Percentiles rank a stretch among this genome's conserved stretches.
phyloP scores from a whole-genome alignment of 208 protist genomes.

The Trypanosoma avium region DNA sequence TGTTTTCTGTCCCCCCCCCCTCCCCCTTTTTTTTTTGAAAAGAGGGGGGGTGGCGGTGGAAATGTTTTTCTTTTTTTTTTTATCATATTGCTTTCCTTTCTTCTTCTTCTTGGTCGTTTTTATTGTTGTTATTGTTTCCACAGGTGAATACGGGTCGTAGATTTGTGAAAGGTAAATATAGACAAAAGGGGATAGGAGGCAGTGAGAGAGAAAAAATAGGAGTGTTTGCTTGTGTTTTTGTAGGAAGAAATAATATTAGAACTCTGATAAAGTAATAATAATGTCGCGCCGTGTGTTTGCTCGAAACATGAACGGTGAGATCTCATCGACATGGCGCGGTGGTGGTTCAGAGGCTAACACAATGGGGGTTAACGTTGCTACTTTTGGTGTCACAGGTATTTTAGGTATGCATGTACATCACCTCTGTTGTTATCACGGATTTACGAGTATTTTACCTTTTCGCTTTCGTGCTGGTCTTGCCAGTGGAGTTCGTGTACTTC shows the following conservation, averaged over 20 bases:
- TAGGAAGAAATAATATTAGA: no score
- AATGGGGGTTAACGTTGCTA: slow-evolving; percentile 84
- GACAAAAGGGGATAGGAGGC: neutral
- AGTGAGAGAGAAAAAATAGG: no score
- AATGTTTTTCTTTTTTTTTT: no score
- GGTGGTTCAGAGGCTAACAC: slow-evolving; percentile 73
- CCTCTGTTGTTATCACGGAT: slow-evolving; percentile 76
- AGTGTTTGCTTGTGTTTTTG: no score
- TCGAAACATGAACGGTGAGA: slow-evolving; percentile 86
- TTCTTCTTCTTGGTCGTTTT: no score
- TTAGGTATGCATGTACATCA: slow-evolving; percentile 77
- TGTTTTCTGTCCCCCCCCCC: no score
- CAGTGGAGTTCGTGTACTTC: slow-evolving; percentile 73
- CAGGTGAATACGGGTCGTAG: no score
- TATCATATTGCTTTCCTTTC: no score
- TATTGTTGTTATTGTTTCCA: no score
- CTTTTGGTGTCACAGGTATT: slow-evolving; percentile 84
- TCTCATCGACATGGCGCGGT: slow-evolving; percentile 81
- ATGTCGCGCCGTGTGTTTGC: slow-evolving; percentile 89
- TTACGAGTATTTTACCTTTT: slow-evolving; percentile 86
- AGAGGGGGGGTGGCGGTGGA: no score
- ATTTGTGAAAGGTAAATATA: no score
- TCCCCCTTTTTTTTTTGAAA: no score
- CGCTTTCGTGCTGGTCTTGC: slow-evolving; percentile 81
- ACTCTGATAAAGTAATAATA: neutral